Percentiles rank a stretch among this genome's conserved stretches.
phyloP scores from a whole-genome alignment of 2,329 filamentous ascomycete species.

The Cladophialophora yegresii region DNA sequence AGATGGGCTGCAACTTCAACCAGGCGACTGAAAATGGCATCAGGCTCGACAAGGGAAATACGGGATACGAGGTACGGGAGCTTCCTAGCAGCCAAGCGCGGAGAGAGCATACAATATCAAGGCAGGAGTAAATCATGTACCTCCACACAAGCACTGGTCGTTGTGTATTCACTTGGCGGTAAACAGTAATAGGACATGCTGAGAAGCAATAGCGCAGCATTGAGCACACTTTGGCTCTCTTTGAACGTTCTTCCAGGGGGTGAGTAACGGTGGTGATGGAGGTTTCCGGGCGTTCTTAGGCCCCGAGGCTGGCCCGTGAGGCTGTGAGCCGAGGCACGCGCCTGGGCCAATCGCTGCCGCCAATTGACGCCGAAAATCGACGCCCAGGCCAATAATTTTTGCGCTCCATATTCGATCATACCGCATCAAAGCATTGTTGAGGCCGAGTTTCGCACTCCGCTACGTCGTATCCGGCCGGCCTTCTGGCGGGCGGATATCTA shows the following conservation, averaged over 20 bases:
- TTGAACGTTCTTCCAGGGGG: neutral
- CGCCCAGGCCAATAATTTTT: conserved; percentile 9
- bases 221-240: neutral
- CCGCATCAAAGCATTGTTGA: conserved; percentile 5
- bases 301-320: conserved; percentile 16
- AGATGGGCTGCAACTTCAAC: neutral
- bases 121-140: conserved; percentile 1
- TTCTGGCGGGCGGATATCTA: conserved; percentile 14
- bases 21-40: neutral
- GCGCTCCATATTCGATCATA: neutral
- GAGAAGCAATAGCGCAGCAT: conserved; percentile 7
- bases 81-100: neutral
- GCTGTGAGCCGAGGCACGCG: conserved; percentile 14
- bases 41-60: neutral
- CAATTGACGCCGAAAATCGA: conserved; percentile 4
- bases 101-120: conserved; percentile 2
- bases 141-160: conserved; percentile 13
- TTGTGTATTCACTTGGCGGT: neutral
- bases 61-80: conserved; percentile 20
- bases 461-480: conserved; percentile 4
- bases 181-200: conserved; percentile 16
- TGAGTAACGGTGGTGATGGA: neutral
- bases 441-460: conserved; percentile 5
- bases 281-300: neutral
- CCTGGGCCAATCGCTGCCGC: conserved; percentile 2